These are phyloP conservation scores for Rheum nobile DNA, from an alignment of 148 eudicot species.

Conservation along the genomic window DNA sequence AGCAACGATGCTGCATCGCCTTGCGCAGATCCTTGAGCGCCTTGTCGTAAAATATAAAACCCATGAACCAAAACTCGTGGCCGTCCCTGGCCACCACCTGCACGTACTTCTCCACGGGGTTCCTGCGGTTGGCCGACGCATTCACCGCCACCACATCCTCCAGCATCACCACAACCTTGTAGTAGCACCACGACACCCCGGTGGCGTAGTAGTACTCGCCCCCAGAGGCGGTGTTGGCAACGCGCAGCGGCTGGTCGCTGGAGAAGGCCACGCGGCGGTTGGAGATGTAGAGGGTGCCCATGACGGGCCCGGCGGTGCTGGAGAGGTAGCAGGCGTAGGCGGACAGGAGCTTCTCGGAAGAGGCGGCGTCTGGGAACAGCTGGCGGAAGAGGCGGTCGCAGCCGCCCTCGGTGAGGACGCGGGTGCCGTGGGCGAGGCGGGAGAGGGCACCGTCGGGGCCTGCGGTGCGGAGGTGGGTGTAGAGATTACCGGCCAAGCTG, in stretches of 20 bases:
- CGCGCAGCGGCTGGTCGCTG: conserved; percentile 36
- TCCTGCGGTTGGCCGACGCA: conserved; percentile 6
- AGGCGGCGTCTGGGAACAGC: conserved; percentile 26
- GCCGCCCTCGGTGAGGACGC: conserved; percentile 44
- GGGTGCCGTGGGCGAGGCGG: conserved; percentile 40
- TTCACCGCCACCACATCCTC: conserved; percentile 22
- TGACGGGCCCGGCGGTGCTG: conserved; percentile 37
- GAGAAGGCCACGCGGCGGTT: conserved; percentile 38
- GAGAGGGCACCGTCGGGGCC: conserved; percentile 32
- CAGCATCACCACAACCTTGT: conserved; percentile 21
- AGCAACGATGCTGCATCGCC: conserved; percentile 12
- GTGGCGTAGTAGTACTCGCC: not conserved
- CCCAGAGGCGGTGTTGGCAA: not conserved
- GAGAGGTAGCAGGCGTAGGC: conserved; percentile 43
- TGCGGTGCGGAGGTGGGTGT: conserved; percentile 35
- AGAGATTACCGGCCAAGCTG: conserved; percentile 27
- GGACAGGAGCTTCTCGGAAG: conserved; percentile 20
- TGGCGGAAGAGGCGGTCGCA: conserved; percentile 29
- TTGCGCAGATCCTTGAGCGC: conserved; percentile 24
- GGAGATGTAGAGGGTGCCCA: conserved; percentile 44
- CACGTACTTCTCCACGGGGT: conserved; percentile 22
- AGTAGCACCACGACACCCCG: conserved; percentile 18
- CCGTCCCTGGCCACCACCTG: conserved; percentile 22
- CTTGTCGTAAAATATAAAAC: conserved; percentile 28
- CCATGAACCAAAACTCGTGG: conserved; percentile 37